phyloP scores from a whole-genome alignment of 1,284 basidiomycete genomes.

The Cutaneotrichosporon sp. region DNA sequence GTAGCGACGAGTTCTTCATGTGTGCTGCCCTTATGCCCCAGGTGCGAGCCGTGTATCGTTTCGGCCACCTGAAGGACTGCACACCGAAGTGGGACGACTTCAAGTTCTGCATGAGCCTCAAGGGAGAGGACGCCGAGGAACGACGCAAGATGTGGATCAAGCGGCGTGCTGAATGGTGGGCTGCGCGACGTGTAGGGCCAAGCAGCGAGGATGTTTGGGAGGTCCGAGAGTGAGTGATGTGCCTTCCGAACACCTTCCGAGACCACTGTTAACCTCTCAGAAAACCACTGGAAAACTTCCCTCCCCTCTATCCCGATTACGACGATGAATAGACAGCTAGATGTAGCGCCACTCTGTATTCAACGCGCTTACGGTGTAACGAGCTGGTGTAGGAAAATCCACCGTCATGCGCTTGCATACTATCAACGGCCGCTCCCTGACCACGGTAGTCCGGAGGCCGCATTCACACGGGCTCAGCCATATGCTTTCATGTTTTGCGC shows the following conservation, averaged over 20 bases:
- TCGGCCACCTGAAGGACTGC: slow-evolving; percentile 74
- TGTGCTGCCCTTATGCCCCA: slow-evolving; percentile 79
- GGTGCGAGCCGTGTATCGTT: slow-evolving; percentile 77
- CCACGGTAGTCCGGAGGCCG: too few species aligned
- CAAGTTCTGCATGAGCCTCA: slow-evolving; percentile 88
- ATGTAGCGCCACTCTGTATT: too few species aligned
- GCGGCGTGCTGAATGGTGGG: slow-evolving; percentile 87
- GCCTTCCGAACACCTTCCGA: too few species aligned
- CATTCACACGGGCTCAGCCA: too few species aligned
- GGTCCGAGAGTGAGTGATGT: slow-evolving; percentile 67
- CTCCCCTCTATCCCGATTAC: slow-evolving; percentile 34
- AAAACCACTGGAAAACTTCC: slow-evolving; percentile 39
- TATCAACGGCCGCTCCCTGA: too few species aligned
- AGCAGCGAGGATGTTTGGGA: slow-evolving; percentile 96
- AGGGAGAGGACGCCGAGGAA: slow-evolving; percentile 68
- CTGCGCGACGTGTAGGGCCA: slow-evolving; percentile 61
- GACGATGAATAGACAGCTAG: neutral
- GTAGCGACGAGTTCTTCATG: slow-evolving; percentile 63
- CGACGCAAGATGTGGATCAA: slow-evolving; percentile 76
- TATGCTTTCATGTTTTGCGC: too few species aligned
- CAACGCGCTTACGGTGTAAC: too few species aligned
- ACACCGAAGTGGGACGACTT: slow-evolving; percentile 79
- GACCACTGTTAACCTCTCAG: too few species aligned
- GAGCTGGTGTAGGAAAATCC: too few species aligned
- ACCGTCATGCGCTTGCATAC: too few species aligned